Evolutionary conservation across 768 basidiomycete genomes (phyloP).

Genomic region (Calocera viscosa): DNA sequence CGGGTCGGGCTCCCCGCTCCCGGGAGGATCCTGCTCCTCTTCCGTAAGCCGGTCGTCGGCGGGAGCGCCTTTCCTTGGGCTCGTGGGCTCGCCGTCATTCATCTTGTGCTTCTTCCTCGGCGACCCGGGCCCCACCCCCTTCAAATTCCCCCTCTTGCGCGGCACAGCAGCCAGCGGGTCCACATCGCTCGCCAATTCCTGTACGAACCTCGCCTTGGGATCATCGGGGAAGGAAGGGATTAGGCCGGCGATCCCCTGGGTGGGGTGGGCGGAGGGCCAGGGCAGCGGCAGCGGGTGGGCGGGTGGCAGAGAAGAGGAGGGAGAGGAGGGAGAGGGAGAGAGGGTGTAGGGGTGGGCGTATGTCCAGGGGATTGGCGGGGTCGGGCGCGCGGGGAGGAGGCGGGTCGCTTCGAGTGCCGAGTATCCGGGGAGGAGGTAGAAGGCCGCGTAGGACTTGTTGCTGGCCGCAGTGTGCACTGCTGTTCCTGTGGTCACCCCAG

Average conservation of each 20-base stretch:
- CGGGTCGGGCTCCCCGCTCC: conserved; percentile 48
- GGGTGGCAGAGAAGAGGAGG: conserved; percentile 30
- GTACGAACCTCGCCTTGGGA: conserved; percentile 86
- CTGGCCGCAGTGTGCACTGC: background rate
- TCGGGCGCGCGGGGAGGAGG: conserved; percentile 28
- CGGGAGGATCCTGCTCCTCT: background rate
- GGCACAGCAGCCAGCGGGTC: background rate
- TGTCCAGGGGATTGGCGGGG: conserved; percentile 36
- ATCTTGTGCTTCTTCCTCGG: background rate
- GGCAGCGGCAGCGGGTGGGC: too few species aligned
- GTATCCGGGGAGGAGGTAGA: conserved; percentile 60
- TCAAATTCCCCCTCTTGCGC: conserved; percentile 2
- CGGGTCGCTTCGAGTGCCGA: conserved; percentile 53
- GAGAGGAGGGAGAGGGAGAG: conserved; percentile 20
- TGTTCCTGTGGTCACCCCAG: background rate
- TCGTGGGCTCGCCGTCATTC: background rate
- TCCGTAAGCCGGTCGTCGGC: background rate
- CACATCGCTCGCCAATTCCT: conserved; percentile 52
- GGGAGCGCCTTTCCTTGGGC: background rate
- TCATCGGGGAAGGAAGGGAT: conserved; percentile 95
- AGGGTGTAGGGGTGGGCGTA: conserved; percentile 72
- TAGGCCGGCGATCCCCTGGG: conserved; percentile 46
- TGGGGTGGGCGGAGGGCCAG: conserved; percentile 39
- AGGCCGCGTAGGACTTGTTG: conserved; percentile 22
- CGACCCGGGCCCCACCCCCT: background rate